Evolutionary conservation across 192 early-diverging fungal species (phyloP).

Genomic region (Pilobolus umbonatus): DNA sequence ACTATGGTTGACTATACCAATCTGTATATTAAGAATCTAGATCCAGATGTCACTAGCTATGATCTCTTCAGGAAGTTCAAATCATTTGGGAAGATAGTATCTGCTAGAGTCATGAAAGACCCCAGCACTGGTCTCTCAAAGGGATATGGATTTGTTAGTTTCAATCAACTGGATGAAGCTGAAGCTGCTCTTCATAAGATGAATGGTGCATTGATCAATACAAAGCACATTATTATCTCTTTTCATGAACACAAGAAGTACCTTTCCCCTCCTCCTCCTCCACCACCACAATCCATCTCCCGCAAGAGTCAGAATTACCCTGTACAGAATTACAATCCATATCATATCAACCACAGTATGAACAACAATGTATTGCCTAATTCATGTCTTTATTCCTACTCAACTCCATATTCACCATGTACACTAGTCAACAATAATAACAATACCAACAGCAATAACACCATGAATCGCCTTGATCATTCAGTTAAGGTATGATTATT

Average conservation of each 20-base stretch:
- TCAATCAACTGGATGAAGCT: constrained; percentile 85
- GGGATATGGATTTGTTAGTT: constrained; percentile 94
- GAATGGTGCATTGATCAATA: constrained; percentile 74
- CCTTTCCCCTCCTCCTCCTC: not conserved
- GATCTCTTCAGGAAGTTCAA: constrained; percentile 90
- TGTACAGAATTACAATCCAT: no score
- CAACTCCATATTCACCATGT: no score
- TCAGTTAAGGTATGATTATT: no score
- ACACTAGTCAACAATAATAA: not conserved
- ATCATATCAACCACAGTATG: no score
- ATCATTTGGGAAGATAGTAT: constrained; percentile 83
- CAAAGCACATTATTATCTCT: constrained; percentile 87
- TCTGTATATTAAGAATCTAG: constrained; percentile 97
- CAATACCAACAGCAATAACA: not conserved
- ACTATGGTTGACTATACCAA: constrained; percentile 54
- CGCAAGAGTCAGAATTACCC: no score
- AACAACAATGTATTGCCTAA: no score
- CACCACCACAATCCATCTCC: no score
- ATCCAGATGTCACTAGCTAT: constrained; percentile 86
- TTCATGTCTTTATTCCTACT: no score
- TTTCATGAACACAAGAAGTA: constrained; percentile 88
- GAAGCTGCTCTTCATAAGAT: constrained; percentile 84
- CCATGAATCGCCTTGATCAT: no score
- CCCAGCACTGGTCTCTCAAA: constrained; percentile 65
- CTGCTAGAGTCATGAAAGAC: constrained; percentile 83